Evolutionary conservation across 257 asterid species (phyloP), one percentile per base, ranked within the genome.

Genomic region (Penstemon eatonii): DNA sequence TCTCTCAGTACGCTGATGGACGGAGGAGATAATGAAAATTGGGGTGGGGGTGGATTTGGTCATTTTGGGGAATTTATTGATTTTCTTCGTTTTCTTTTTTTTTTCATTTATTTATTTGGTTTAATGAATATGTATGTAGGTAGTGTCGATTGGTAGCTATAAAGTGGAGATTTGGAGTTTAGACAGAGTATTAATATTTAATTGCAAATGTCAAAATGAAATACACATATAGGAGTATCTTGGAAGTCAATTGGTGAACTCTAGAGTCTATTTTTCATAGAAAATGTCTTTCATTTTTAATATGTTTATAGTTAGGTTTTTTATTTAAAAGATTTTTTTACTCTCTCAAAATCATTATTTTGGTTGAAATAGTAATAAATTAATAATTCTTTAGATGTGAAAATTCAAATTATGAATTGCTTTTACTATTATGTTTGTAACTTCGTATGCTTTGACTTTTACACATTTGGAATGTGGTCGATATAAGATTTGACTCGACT

Each of bases 1-100:
- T 53, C 8, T 53, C 58, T 13, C 58, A 13, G 58, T 53, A 53
- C 58, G 7, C 39, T 8, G 58, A 53, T 53, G 58, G 58, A 9
- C 15, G 58, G 38, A 53, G 58, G 58, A 53, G 58, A 15, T 8
- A 0, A 6, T 53, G 58, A 53, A 0, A 2, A 2, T 53, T 49
- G 11, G 54, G 54, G 54, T 49, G 15, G 58, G 58, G 58, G 33
- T 53, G 58, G 5, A 53, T 15, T 53, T 13, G 37, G 6, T 6
- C 4, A 15, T 53, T 13, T 13, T 4, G 38, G 3, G 38, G 7
- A 5, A 18, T 3, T 15, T 15, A 12, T 33, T 1, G 18, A 4
- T 51, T 33, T 6, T 25, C 33, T 44, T 38, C 8, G 63, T 15
- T 58, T 58, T 11, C 18, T 10, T 53, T 53, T 1, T 53, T 53